Conservation (phyloP, 1,139 yeast genomes). For the Komagataea norvegica region DNA sequence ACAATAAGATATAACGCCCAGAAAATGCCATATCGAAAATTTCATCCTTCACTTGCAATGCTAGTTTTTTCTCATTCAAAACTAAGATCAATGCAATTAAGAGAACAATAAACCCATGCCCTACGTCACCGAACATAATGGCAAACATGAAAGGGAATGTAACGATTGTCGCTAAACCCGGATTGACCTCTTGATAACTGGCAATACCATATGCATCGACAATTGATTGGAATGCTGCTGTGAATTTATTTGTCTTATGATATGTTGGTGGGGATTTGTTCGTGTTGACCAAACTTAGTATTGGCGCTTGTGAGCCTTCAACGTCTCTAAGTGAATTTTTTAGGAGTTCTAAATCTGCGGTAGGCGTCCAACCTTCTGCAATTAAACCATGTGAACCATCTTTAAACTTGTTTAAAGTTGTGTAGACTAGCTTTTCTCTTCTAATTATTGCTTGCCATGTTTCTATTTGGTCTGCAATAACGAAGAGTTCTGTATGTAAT, state of each 20-base stretch:
- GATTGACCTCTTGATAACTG: constrained; percentile 71
- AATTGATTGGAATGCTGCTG: constrained; percentile 70
- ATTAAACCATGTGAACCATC: constrained; percentile 62
- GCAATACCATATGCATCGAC: constrained; percentile 82
- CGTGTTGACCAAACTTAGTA: constrained; percentile 59
- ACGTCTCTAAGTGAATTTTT: constrained; percentile 35
- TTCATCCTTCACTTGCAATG: constrained; percentile 64
- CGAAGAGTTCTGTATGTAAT: constrained; percentile 62
- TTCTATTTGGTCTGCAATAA: constrained; percentile 60
- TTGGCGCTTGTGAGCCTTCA: constrained; percentile 51
- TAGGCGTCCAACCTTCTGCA: constrained; percentile 81
- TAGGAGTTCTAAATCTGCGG: constrained; percentile 41
- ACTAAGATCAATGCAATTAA: constrained; percentile 58
- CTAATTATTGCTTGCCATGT: constrained; percentile 66
- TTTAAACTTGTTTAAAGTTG: constrained; percentile 62
- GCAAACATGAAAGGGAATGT: constrained; percentile 88
- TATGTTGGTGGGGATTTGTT: constrained; percentile 73
- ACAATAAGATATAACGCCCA: constrained; percentile 66
- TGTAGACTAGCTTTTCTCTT: constrained; percentile 66
- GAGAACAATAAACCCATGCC: constrained; percentile 67
- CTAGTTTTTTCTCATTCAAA: constrained; percentile 53
- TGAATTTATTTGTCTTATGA: constrained; percentile 72
- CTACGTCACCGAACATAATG: constrained; percentile 83
- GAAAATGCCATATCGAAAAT: constrained; percentile 77
- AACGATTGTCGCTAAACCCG: constrained; percentile 73